Evolutionary conservation across 148 eudicot genomes (phyloP).

Genomic region (Persicaria tinctoria): DNA sequence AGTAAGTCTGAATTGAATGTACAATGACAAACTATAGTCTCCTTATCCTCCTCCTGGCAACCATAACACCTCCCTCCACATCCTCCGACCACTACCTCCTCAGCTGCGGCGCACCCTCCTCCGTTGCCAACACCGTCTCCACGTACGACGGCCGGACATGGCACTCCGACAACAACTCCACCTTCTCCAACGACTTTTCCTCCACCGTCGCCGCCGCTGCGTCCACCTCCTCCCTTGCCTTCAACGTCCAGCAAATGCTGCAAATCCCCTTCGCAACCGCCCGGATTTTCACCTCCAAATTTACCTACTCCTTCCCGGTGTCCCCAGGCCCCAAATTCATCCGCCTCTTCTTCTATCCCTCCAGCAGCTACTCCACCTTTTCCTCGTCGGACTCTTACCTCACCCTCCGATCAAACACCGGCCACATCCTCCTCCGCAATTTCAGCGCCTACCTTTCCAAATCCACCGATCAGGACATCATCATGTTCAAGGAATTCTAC

Average conservation of each 20-base stretch:
- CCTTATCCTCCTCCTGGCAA: background rate
- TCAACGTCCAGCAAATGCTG: background rate
- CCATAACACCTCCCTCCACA: background rate
- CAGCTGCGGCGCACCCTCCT: background rate
- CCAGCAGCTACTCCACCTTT: background rate
- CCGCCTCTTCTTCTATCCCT: conserved; percentile 8
- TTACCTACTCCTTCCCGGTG: conserved; percentile 9
- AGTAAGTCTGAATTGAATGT: no score
- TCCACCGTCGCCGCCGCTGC: background rate
- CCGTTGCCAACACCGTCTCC: background rate
- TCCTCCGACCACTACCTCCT: conserved; percentile 6
- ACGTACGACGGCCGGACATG: background rate
- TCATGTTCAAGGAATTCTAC: conserved; percentile 7
- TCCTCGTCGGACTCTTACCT: background rate
- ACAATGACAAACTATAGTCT: no score
- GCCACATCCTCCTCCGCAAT: conserved; percentile 14
- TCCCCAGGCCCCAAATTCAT: conserved; percentile 7
- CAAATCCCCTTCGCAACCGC: conserved; percentile 6
- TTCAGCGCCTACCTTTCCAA: background rate
- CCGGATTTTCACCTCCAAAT: background rate
- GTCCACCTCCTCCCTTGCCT: background rate
- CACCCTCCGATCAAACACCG: background rate
- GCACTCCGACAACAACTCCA: background rate
- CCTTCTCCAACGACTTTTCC: background rate
- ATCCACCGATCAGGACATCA: background rate